These are phyloP conservation scores for Paecilomyces dactylethromorphus DNA, from an alignment of 2,329 filamentous ascomycete genomes.

Conservation along the genomic window DNA sequence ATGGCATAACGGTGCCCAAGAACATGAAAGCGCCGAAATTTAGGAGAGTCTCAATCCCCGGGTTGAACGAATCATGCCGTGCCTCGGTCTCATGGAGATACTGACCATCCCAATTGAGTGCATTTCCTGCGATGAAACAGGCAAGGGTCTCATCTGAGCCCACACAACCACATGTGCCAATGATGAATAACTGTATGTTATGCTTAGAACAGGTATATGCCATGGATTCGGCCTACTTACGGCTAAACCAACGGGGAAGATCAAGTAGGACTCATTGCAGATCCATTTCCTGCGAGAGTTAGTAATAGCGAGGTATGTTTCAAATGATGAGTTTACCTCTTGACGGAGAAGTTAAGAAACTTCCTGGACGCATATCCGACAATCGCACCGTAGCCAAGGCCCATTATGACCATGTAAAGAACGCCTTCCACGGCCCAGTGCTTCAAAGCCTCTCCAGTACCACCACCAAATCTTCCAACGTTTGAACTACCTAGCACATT, in stretches of 20 bases:
- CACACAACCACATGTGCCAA: conserved; percentile 52
- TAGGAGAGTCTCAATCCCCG: conserved; percentile 50
- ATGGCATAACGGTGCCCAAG: conserved; percentile 51
- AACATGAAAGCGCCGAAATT: conserved; percentile 59
- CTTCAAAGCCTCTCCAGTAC: conserved; percentile 46
- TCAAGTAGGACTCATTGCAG: conserved; percentile 48
- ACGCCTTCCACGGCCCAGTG: conserved; percentile 57
- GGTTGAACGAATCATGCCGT: conserved; percentile 57
- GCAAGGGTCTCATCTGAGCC: conserved; percentile 56
- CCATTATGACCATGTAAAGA: conserved; percentile 53
- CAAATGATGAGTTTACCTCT: conserved; percentile 13
- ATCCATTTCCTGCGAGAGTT: conserved; percentile 44
- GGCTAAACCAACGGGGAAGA: conserved; percentile 48
- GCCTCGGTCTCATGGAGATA: conserved; percentile 51
- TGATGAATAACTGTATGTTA: conserved; percentile 45
- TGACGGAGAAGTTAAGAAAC: conserved; percentile 36
- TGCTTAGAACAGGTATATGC: neutral
- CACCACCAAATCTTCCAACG: conserved; percentile 48
- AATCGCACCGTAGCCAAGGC: conserved; percentile 46
- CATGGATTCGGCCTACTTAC: conserved; percentile 15
- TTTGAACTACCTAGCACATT: conserved; percentile 27
- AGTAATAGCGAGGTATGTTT: conserved; percentile 7
- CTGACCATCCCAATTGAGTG: conserved; percentile 57
- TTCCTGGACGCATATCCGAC: conserved; percentile 45
- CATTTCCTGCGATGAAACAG: conserved; percentile 54